Evolutionary conservation across 2,329 filamentous ascomycete genomes (phyloP), one percentile per base, ranked within the genome.

Genomic region (Didymella pomorum): DNA sequence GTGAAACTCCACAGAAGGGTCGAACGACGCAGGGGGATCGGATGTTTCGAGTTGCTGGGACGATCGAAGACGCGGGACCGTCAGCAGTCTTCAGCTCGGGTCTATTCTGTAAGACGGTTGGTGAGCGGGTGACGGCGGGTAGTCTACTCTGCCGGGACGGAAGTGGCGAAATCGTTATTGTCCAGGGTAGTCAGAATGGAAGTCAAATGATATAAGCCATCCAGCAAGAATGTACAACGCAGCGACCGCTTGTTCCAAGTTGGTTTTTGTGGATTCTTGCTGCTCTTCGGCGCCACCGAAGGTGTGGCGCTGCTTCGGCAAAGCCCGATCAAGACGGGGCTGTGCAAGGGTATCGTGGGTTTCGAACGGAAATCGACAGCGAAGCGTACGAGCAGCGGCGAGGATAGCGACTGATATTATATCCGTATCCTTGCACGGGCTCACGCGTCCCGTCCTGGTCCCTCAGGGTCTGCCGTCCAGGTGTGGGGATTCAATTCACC

Each of bases 11-110:
- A 49, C 47, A 61, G 53, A 51, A 47, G 53, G 51, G 60, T 20
- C 60, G 59, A 67, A 62, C 53, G 59, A 65, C 37, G 66, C 56
- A 60, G 65, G 57, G 62, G 59, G 49, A 55, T 58, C 58, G 65
- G 51, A 51, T 51, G 64, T 63, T 58, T 50, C 58, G 56, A 54
- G 58, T 64, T 68, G 55, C 61, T 57, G 53, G 66, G 62, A 57
- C 42, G 56, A 56, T 65, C 41, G 65, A 63, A 62, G 56, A 41
- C 49, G 62, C 59, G 56, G 62, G 62, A 59, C 61, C 47, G 72
- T 76, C 67, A 74, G 71, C 73, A 72, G 61, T n/a, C 48, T 50
- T 73, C 71, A 76, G 71, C 73, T 75, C 64, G 65, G 68, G 57
- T 56, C 2, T 61, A 55, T 64, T 57, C 50, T 56, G 68, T 69